Conservation (phyloP, 108 stramenopile species). For the Nannochloropsis granulata region DNA sequence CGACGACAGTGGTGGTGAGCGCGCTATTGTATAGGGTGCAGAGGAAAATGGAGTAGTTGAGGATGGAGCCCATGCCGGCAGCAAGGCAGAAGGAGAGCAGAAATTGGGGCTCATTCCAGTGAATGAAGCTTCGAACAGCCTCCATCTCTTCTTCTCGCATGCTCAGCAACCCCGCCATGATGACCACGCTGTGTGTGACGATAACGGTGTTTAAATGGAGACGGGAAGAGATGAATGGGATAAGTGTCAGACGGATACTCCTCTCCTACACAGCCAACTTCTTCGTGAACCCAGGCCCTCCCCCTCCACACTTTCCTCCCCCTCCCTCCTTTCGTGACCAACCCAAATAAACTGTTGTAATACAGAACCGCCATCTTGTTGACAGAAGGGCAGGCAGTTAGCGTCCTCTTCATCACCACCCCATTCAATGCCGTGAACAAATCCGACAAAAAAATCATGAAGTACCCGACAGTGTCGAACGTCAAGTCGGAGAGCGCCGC, state of each 20-base stretch:
- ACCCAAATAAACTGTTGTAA: slow-evolving; percentile 35
- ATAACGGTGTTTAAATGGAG: not conserved
- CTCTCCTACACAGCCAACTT: not conserved
- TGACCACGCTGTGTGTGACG: not conserved
- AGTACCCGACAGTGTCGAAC: slow-evolving; percentile 45
- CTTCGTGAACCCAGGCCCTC: no score
- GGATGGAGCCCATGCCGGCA: slow-evolving; percentile 36
- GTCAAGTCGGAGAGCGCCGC: slow-evolving; percentile 48
- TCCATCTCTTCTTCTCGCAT: not conserved
- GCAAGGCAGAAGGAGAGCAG: slow-evolving; percentile 24
- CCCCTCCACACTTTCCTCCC: not conserved
- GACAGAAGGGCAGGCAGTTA: slow-evolving; percentile 19
- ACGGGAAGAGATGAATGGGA: slow-evolving; percentile 2
- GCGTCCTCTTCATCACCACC: slow-evolving; percentile 46
- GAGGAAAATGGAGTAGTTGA: slow-evolving; percentile 52
- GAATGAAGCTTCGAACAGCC: not conserved
- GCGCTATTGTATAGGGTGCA: slow-evolving; percentile 52
- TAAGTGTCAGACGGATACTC: not conserved
- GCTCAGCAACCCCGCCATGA: not conserved
- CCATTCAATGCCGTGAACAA: slow-evolving; percentile 50
- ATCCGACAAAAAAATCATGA: slow-evolving; percentile 46
- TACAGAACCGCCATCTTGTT: slow-evolving; percentile 42
- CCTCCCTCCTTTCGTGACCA: not conserved
- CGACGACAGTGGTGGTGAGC: slow-evolving; percentile 52
- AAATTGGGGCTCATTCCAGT: slow-evolving; percentile 8